Conservation (phyloP, 2,329 filamentous ascomycete genomes). For the Rutstroemia sp. region DNA sequence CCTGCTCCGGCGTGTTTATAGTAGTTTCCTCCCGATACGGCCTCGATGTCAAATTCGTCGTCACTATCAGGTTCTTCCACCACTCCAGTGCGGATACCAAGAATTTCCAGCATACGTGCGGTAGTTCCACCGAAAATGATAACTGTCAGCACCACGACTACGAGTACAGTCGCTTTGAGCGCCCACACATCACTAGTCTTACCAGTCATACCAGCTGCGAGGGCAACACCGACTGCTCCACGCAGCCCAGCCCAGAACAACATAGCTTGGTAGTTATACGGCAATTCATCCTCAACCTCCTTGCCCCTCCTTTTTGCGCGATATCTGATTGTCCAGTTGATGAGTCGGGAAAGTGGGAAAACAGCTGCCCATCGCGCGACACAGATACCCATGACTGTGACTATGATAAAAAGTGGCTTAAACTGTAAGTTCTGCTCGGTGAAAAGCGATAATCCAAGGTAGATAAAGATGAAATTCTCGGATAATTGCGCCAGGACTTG, state of each 20-base stretch:
- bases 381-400: slow-evolving; percentile 87
- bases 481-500: slow-evolving; percentile 90
- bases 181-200: slow-evolving; percentile 75
- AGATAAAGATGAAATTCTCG: slow-evolving; percentile 99
- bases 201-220: slow-evolving; percentile 81
- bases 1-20: slow-evolving; percentile 68
- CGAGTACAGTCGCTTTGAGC: slow-evolving; percentile 87
- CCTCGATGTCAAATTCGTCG: slow-evolving; percentile 91
- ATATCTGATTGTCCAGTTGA: slow-evolving; percentile 91
- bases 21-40: slow-evolving; percentile 40
- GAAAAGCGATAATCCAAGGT: slow-evolving; percentile 88
- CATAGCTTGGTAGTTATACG: slow-evolving; percentile 97
- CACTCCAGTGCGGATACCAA: slow-evolving; percentile 92
- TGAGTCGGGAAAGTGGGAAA: slow-evolving; percentile 80
- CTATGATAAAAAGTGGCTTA: slow-evolving; percentile 90
- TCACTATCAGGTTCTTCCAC: slow-evolving; percentile 96
- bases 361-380: slow-evolving; percentile 88
- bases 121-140: slow-evolving; percentile 99
- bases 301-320: slow-evolving; percentile 68
- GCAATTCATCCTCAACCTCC: slow-evolving; percentile 78
- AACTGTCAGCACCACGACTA: slow-evolving; percentile 93
- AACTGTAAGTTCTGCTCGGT: slow-evolving; percentile 83
- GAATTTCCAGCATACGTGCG: slow-evolving; percentile 92
- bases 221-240: slow-evolving; percentile 88
- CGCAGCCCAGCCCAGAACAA: slow-evolving; percentile 98